Percentiles rank a stretch among this genome's conserved stretches.
These are phyloP conservation scores for Colletotrichum phormii DNA, from an alignment of 2,329 filamentous ascomycete genomes.

Conservation along the genomic window DNA sequence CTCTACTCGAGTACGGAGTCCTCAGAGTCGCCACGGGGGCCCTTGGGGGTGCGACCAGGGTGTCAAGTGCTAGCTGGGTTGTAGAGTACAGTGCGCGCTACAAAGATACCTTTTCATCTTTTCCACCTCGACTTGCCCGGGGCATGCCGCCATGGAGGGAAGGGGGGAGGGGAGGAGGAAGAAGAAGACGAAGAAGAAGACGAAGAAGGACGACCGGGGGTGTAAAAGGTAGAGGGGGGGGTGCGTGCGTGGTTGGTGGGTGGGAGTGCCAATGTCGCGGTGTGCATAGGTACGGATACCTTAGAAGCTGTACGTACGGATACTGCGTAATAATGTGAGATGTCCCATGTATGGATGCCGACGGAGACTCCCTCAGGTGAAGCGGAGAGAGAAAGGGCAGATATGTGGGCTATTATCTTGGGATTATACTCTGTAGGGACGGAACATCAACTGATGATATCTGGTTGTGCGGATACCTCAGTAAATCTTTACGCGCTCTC, in stretches of 20 bases:
- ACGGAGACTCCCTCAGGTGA: not conserved
- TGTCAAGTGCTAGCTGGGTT: constrained; percentile 30
- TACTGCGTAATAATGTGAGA: too few species aligned
- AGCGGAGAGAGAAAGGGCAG: not conserved
- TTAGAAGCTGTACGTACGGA: too few species aligned
- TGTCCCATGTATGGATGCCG: not conserved
- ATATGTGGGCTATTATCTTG: not conserved
- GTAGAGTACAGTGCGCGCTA: constrained; percentile 31
- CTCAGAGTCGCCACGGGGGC: constrained; percentile 29
- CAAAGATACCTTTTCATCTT: constrained; percentile 15
- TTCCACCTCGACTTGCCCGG: not conserved
- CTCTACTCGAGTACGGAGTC: constrained; percentile 13
- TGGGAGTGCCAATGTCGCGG: not conserved
- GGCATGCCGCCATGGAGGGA: not conserved
- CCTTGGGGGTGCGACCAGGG: constrained; percentile 27
- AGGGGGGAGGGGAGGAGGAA: not conserved
- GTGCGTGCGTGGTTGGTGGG: not conserved
- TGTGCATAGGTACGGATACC: not conserved
- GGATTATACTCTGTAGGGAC: not conserved
- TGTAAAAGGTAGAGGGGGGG: not conserved
- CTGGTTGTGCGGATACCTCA: not conserved
- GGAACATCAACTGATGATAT: not conserved
- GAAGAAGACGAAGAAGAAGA: not conserved
- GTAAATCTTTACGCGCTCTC: not conserved
- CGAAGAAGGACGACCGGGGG: not conserved